Conservation (phyloP, 257 asterid genomes). For the Echites panduratus region DNA sequence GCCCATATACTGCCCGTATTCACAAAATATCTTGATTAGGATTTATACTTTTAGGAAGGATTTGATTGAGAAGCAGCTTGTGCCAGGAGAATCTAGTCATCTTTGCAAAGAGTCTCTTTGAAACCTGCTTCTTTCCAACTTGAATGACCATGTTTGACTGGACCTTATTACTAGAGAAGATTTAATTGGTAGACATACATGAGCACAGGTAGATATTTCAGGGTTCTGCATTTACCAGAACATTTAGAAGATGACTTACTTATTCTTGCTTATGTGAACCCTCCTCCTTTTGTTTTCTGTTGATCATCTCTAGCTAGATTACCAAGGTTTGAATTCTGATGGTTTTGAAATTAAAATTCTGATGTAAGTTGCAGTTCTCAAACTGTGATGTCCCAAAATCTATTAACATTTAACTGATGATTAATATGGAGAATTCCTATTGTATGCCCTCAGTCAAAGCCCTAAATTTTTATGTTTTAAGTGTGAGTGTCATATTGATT, state of each 20-base stretch:
- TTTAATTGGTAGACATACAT: background rate
- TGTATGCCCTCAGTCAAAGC: background rate
- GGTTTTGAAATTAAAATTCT: background rate
- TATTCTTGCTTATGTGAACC: background rate
- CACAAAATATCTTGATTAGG: background rate
- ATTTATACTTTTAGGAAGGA: background rate
- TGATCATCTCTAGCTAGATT: background rate
- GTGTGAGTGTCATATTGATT: background rate
- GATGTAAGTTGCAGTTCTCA: background rate
- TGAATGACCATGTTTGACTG: background rate
- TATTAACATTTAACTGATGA: background rate
- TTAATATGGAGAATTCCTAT: slow-evolving; percentile 1
- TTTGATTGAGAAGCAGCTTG: background rate
- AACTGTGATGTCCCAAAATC: background rate
- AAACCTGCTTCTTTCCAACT: background rate
- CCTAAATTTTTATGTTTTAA: background rate
- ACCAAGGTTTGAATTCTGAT: background rate
- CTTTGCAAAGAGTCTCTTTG: background rate
- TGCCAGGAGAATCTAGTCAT: background rate
- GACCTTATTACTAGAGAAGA: background rate
- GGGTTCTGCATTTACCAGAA: background rate
- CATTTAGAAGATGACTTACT: background rate
- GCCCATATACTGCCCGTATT: background rate
- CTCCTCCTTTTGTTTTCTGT: background rate
- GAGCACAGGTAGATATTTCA: background rate